phyloP scores from a whole-genome alignment of 108 stramenopile species.

The Pseudonitzschia multistriata region DNA sequence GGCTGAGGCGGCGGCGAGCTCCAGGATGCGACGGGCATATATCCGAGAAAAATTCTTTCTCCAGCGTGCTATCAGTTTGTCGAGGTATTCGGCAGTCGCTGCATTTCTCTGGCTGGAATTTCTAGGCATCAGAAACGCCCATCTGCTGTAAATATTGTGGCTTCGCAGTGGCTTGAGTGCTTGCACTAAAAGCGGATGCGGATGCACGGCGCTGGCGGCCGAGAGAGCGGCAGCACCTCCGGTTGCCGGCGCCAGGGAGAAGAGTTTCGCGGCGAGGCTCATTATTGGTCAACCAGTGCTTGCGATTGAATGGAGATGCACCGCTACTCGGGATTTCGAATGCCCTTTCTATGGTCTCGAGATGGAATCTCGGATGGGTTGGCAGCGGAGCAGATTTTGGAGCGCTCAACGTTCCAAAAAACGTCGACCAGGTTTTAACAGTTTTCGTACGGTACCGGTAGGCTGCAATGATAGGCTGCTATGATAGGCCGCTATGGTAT shows the following conservation, averaged over 20 bases:
- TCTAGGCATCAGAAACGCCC: conserved; percentile 2
- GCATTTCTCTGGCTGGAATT: background rate
- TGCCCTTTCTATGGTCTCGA: too few relatives aligned
- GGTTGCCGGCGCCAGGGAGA: background rate
- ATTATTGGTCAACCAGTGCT: background rate
- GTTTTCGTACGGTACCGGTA: too few relatives aligned
- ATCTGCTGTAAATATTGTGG: conserved; percentile 4
- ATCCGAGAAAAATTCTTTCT: conserved; percentile 56
- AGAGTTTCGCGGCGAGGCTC: conserved; percentile 5
- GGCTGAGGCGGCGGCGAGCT: conserved; percentile 39
- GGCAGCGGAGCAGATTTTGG: too few relatives aligned
- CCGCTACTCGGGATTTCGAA: too few relatives aligned
- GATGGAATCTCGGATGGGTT: too few relatives aligned
- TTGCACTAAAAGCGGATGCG: conserved; percentile 7
- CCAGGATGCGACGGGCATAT: conserved; percentile 68
- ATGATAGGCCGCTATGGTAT: too few relatives aligned
- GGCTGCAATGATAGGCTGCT: too few relatives aligned
- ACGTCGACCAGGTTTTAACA: too few relatives aligned
- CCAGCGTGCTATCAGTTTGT: conserved; percentile 19
- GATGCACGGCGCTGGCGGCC: background rate
- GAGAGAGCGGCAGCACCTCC: conserved; percentile 7
- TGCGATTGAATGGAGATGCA: too few relatives aligned
- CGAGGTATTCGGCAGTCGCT: conserved; percentile 12
- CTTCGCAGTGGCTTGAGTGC: conserved; percentile 6
- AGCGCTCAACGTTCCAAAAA: too few relatives aligned